phyloP scores from a whole-genome alignment of 2,329 filamentous ascomycete species.

The Leptographium procerum region DNA sequence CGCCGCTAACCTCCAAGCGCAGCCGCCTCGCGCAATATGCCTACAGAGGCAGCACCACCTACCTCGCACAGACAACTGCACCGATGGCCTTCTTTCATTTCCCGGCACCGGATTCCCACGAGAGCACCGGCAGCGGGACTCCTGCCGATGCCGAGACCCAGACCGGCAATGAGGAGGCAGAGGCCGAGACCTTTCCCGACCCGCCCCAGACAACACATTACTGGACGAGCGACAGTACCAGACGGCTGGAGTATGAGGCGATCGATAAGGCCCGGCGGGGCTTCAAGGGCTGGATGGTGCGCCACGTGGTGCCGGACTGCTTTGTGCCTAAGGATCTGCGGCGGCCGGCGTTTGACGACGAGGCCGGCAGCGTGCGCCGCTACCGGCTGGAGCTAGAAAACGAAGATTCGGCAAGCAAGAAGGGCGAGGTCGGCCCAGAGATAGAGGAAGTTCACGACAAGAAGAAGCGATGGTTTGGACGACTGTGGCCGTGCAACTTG shows the following conservation, averaged over 20 bases:
- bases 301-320: constrained; percentile 48
- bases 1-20: not conserved
- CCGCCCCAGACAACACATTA: constrained; percentile 53
- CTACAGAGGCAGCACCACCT: not conserved
- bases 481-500: not conserved
- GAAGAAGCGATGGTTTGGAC: constrained; percentile 1
- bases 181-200: constrained; percentile 22
- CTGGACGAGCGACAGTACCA: constrained; percentile 54
- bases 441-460: not conserved
- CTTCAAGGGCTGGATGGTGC: constrained; percentile 47
- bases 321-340: constrained; percentile 39
- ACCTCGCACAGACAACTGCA: not conserved
- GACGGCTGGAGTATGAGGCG: constrained; percentile 53
- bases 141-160: constrained; percentile 11
- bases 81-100: constrained; percentile 30
- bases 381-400: constrained; percentile 49
- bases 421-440: not conserved
- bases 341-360: constrained; percentile 47
- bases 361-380: constrained; percentile 50
- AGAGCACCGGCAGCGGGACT: not conserved
- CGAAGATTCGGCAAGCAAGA: constrained; percentile 22
- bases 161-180: constrained; percentile 1
- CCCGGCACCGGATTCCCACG: constrained; percentile 21
- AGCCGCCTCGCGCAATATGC: not conserved
- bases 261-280: constrained; percentile 52